Evolutionary conservation across 345 rosid genomes (phyloP).

Genomic region (Conringia planisiliqua): DNA sequence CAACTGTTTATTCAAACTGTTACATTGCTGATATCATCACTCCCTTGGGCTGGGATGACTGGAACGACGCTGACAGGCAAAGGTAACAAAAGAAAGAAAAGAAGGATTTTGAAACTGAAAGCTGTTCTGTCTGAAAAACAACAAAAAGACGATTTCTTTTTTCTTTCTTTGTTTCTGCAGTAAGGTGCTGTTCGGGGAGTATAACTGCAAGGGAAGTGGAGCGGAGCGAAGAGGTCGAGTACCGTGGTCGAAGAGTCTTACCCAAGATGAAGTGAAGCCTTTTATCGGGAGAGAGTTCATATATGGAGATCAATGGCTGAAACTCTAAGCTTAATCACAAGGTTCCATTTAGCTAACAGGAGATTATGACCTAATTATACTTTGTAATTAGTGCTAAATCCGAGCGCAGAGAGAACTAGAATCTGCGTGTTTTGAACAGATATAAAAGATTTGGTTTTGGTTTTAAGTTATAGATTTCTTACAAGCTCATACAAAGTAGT

Average conservation of each 20-base stretch:
- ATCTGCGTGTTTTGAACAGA: constrained; percentile 1
- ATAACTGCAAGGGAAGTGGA: constrained; percentile 74
- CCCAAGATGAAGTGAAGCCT: constrained; percentile 47
- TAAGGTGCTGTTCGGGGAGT: constrained; percentile 75
- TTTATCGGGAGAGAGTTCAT: constrained; percentile 61
- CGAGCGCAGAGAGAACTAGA: neutral
- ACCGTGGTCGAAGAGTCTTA: constrained; percentile 65
- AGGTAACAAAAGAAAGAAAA: constrained; percentile 33
- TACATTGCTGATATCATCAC: constrained; percentile 51
- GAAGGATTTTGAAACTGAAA: neutral
- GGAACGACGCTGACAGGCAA: constrained; percentile 55
- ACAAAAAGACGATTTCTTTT: too few species aligned
- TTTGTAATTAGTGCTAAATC: constrained; percentile 23
- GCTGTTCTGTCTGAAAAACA: neutral
- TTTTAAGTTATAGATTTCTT: neutral
- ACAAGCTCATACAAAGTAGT: constrained; percentile 18
- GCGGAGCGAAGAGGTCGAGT: constrained; percentile 56
- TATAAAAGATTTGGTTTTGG: constrained; percentile 9
- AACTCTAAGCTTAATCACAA: constrained; percentile 34
- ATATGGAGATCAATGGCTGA: constrained; percentile 73
- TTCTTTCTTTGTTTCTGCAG: constrained; percentile 34
- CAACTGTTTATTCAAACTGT: constrained; percentile 70
- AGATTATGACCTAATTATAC: constrained; percentile 20
- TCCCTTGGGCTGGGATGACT: constrained; percentile 88
- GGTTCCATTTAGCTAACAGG: constrained; percentile 15